phyloP scores from a whole-genome alignment of 805 yeast genomes.

The Myxozyma monticola region DNA sequence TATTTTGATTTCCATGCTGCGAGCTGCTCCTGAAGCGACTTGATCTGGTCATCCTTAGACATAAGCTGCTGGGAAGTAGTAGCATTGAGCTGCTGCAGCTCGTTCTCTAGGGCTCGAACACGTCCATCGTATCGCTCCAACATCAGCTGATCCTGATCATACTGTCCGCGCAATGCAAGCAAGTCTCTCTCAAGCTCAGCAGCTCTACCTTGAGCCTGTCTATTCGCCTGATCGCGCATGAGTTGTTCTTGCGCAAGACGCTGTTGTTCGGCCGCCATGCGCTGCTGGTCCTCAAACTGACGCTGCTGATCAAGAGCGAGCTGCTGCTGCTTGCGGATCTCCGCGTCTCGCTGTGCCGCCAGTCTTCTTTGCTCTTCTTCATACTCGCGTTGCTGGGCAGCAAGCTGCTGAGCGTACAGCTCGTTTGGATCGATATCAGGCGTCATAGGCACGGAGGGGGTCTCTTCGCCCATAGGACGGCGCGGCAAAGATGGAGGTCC shows the following conservation, averaged over 20 bases:
- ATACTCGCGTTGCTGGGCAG: slow-evolving; percentile 39
- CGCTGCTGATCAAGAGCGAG: slow-evolving; percentile 67
- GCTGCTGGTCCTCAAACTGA: slow-evolving; percentile 73
- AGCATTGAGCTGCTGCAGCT: slow-evolving; percentile 58
- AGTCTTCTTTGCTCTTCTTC: slow-evolving; percentile 38
- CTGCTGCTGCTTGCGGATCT: slow-evolving; percentile 65
- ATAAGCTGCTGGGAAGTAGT: slow-evolving; percentile 72
- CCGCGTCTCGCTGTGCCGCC: slow-evolving; percentile 61
- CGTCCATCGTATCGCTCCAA: slow-evolving; percentile 84
- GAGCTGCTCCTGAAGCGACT: slow-evolving; percentile 70
- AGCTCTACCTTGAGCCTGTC: slow-evolving; percentile 74
- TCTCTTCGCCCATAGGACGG: slow-evolving; percentile 40
- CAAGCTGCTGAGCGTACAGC: slow-evolving; percentile 48
- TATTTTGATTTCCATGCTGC: slow-evolving; percentile 80
- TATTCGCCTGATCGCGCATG: slow-evolving; percentile 64
- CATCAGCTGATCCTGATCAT: slow-evolving; percentile 79
- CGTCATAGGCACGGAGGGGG: slow-evolving; percentile 31
- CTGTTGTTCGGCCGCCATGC: slow-evolving; percentile 66
- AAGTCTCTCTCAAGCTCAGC: slow-evolving; percentile 82
- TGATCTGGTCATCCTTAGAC: slow-evolving; percentile 72
- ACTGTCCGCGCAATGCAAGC: slow-evolving; percentile 70
- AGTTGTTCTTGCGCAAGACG: slow-evolving; percentile 69
- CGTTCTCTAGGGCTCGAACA: slow-evolving; percentile 77
- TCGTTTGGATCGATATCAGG: slow-evolving; percentile 36
- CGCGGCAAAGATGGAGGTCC: slow-evolving; percentile 44